Conservation (phyloP, 2,329 filamentous ascomycete genomes). For the Nannizziopsis barbatae region DNA sequence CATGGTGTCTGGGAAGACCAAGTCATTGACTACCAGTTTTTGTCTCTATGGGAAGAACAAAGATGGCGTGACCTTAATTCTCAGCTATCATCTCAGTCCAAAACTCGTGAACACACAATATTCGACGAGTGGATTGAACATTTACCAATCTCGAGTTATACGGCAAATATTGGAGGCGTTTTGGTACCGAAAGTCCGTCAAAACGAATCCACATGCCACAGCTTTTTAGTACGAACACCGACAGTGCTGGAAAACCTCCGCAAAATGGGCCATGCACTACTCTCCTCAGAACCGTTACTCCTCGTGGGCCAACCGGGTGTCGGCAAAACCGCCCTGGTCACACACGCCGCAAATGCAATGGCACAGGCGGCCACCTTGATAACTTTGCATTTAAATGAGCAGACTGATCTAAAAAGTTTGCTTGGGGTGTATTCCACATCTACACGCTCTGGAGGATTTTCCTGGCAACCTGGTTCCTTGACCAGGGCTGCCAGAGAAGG, state of each 20-base stretch:
- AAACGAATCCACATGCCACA: conserved; percentile 40
- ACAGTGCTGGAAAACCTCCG: conserved; percentile 65
- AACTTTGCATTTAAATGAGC: conserved; percentile 91
- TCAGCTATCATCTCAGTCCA: conserved; percentile 20
- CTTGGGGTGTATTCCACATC: conserved; percentile 90
- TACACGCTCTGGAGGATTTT: conserved; percentile 74
- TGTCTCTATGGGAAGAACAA: conserved; percentile 53
- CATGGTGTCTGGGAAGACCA: conserved; percentile 64
- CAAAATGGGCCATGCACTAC: conserved; percentile 56
- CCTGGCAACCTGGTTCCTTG: conserved; percentile 83
- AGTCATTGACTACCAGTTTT: conserved; percentile 66
- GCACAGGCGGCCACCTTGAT: conserved; percentile 74
- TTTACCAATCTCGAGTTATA: conserved; percentile 42
- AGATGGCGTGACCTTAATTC: conserved; percentile 42
- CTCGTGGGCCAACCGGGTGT: conserved; percentile 73
- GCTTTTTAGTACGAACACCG: conserved; percentile 54
- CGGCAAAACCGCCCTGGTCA: conserved; percentile 79
- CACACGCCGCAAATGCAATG: conserved; percentile 68
- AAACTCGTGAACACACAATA: conserved; percentile 18
- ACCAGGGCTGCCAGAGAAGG: conserved; percentile 91
- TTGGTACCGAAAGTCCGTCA: conserved; percentile 50
- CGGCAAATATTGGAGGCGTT: conserved; percentile 54
- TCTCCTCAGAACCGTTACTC: conserved; percentile 59
- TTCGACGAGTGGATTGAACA: conserved; percentile 21
- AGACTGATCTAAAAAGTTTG: conserved; percentile 94